Evolutionary conservation across 768 basidiomycete genomes (phyloP).

Genomic region (Boletus eberwhitei): DNA sequence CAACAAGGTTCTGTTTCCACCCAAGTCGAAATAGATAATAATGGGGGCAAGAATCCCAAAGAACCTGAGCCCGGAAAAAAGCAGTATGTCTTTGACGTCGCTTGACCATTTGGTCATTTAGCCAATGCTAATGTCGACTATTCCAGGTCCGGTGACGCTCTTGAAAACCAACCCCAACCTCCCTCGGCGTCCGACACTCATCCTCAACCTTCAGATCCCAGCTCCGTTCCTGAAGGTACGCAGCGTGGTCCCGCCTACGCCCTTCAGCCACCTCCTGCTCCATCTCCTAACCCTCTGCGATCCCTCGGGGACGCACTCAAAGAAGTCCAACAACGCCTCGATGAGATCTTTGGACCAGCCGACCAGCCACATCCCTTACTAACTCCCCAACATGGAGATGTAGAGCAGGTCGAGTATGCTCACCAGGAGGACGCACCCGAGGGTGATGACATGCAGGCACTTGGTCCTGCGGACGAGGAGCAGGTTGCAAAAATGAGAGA

Average conservation of each 20-base stretch:
- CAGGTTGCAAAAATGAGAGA: slow-evolving; percentile 79
- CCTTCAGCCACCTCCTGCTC: slow-evolving; percentile 35
- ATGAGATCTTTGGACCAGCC: slow-evolving; percentile 64
- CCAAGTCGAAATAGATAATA: slow-evolving; percentile 9
- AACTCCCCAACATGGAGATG: slow-evolving; percentile 35
- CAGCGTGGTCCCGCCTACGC: slow-evolving; percentile 45
- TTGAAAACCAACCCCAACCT: slow-evolving; percentile 8
- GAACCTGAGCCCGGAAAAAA: slow-evolving; percentile 16
- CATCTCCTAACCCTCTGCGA: slow-evolving; percentile 56
- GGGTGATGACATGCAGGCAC: slow-evolving; percentile 78
- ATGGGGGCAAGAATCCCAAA: slow-evolving; percentile 24
- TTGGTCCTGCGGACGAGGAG: slow-evolving; percentile 84
- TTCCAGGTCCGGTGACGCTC: slow-evolving; percentile 11
- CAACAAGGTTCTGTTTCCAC: slow-evolving; percentile 19
- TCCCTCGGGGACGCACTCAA: slow-evolving; percentile 81
- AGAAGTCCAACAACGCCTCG: slow-evolving; percentile 78
- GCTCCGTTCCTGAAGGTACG: slow-evolving; percentile 39
- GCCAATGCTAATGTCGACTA: not conserved
- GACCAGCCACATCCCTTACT: slow-evolving; percentile 33
- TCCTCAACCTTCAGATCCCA: slow-evolving; percentile 22
- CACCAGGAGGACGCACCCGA: slow-evolving; percentile 59
- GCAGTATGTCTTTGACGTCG: slow-evolving; percentile 11
- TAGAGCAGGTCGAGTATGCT: slow-evolving; percentile 66
- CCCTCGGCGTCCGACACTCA: slow-evolving; percentile 3
- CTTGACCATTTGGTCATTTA: not conserved